Evolutionary conservation across 495 filamentous ascomycete genomes (phyloP), one percentile per base, ranked within the genome.

Genomic region (Talaromyces proteolyticus): DNA sequence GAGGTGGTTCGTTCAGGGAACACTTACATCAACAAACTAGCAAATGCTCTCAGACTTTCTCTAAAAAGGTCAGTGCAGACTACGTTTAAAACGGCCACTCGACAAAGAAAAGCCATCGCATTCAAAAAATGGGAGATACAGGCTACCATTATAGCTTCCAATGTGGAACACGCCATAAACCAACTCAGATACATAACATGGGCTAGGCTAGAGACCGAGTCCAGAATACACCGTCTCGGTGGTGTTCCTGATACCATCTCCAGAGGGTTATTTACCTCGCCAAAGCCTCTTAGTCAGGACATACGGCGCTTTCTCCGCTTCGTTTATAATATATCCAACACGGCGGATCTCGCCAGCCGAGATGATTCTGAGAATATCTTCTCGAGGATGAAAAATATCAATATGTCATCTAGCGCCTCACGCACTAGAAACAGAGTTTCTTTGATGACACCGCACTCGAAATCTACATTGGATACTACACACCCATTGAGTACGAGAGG

Each of bases 231-330:
- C 24, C 22, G 41, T 21, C 46, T 62, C 4, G 53, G 53, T 1
- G 41, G 23, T 42, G 55, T 52, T n/a, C 60, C 51, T 41, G 34
- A 37, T 16, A 54, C 53, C 47, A 52, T 47, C 44, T 52, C 50
- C n/a, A 41, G 41, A 38, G 57, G 52, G 0, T 34, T 60, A 1
- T 63, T 65, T 18, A 45, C 47, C 17, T 42, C 51, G 8, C 42
- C 8, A 6, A 50, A 56, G 6, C 63, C 60, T 10, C 5, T 65
- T 10, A 68, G 65, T 25, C 49, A 62, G 24, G 44, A 59, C 40
- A 16, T 34, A 5, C 3, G 3, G 3, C 54, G 42, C 3, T 68
- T 68, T 24, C 16, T 49, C 14, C 47, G 11, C 17, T 49, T 12
- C 38, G 14, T 40, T 41, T 12, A 49, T 49, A 34, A 29, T 40